Evolutionary conservation across 1,139 yeast genomes (phyloP).

Genomic region (Diutina neorugosa): DNA sequence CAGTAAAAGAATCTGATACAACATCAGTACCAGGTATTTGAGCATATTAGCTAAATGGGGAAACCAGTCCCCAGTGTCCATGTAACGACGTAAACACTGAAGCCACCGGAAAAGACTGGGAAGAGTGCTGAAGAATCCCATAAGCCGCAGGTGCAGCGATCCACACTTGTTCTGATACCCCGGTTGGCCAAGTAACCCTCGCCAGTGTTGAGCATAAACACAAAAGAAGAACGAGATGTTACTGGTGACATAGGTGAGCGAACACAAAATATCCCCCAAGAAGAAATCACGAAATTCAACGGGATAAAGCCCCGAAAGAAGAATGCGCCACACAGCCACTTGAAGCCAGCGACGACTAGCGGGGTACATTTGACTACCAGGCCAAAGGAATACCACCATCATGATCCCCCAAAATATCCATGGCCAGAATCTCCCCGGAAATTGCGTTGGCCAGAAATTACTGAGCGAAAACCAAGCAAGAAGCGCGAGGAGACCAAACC

Average conservation of each 20-base stretch:
- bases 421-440: slow-evolving; percentile 71
- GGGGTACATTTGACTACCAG: slow-evolving; percentile 42
- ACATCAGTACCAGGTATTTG: slow-evolving; percentile 57
- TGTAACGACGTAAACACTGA: slow-evolving; percentile 84
- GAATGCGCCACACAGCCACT: slow-evolving; percentile 56
- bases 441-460: slow-evolving; percentile 47
- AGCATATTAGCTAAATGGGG: slow-evolving; percentile 91
- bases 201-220: slow-evolving; percentile 62
- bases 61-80: slow-evolving; percentile 90
- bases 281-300: slow-evolving; percentile 93
- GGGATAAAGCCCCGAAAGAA: slow-evolving; percentile 79
- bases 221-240: slow-evolving; percentile 81
- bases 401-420: slow-evolving; percentile 58
- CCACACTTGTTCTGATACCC: slow-evolving; percentile 39
- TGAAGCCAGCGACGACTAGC: slow-evolving; percentile 65
- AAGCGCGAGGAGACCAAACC: slow-evolving; percentile 44
- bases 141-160: slow-evolving; percentile 56
- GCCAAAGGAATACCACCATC: slow-evolving; percentile 44
- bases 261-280: slow-evolving; percentile 80
- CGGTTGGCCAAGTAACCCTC: slow-evolving; percentile 21
- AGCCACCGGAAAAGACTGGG: slow-evolving; percentile 87
- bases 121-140: slow-evolving; percentile 75
- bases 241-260: slow-evolving; percentile 78
- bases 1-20: slow-evolving; percentile 67
- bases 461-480: slow-evolving; percentile 68